Conservation (phyloP, 495 filamentous ascomycete genomes). For the Penicillium manginii region DNA sequence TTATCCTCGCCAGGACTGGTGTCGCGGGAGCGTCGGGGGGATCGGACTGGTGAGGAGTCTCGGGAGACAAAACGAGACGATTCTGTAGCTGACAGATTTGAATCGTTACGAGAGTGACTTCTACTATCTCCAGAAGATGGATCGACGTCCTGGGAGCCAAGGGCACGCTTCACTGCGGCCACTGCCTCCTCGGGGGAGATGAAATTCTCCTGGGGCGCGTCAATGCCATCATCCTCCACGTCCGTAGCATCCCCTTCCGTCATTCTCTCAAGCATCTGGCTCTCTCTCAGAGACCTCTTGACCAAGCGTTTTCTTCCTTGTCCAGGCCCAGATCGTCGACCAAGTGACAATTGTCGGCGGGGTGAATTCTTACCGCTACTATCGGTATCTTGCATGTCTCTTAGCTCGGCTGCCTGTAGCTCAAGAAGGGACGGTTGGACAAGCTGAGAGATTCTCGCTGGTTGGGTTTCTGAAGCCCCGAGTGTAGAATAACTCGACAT, state of each 20-base stretch:
- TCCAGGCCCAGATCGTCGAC: conserved; percentile 31
- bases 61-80: conserved; percentile 17
- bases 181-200: conserved; percentile 29
- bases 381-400: conserved; percentile 1
- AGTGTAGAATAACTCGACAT: conserved; percentile 3
- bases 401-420: conserved; percentile 18
- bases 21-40: neutral
- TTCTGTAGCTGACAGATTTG: conserved; percentile 13
- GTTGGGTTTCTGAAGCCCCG: conserved; percentile 6
- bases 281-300: conserved; percentile 19
- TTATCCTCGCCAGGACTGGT: neutral
- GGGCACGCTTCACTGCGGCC: conserved; percentile 20
- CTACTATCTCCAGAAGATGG: conserved; percentile 1
- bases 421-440: conserved; percentile 22
- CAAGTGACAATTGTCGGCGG: conserved; percentile 27
- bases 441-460: conserved; percentile 8
- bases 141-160: conserved; percentile 17
- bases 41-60: conserved; percentile 15
- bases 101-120: conserved; percentile 8
- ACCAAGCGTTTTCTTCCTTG: conserved; percentile 24
- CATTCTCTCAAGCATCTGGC: conserved; percentile 8
- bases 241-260: conserved; percentile 13
- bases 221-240: conserved; percentile 14
- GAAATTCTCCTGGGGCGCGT: conserved; percentile 18
- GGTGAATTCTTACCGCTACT: conserved; percentile 12